phyloP scores from a whole-genome alignment of 768 basidiomycete species.

The Calvatia gigantea region DNA sequence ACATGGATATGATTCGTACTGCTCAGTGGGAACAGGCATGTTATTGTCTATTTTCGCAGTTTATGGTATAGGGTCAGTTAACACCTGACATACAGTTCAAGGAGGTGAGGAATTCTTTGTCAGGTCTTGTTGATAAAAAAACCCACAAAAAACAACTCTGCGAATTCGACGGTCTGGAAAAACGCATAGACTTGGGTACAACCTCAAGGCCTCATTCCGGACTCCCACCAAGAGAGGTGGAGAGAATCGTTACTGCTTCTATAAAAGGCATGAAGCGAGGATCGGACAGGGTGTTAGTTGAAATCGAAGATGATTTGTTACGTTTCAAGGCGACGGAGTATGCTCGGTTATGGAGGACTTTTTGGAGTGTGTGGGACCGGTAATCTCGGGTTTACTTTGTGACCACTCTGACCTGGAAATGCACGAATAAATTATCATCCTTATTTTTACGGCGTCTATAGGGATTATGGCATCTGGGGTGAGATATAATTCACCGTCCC shows the following conservation, averaged over 20 bases:
- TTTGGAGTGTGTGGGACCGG: neutral
- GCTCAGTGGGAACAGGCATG: neutral
- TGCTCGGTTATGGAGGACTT: neutral
- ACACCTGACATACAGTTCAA: neutral
- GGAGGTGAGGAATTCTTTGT: neutral
- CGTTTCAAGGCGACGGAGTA: neutral
- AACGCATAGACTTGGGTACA: neutral
- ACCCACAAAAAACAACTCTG: neutral
- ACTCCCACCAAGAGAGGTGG: neutral
- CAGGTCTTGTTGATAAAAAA: neutral
- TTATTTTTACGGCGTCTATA: neutral
- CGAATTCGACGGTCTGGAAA: neutral
- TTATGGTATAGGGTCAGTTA: neutral
- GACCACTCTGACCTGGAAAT: conserved; percentile 6
- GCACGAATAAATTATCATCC: neutral
- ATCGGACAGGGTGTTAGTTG: neutral
- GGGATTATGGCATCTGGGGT: neutral
- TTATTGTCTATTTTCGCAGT: neutral
- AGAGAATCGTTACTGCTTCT: neutral
- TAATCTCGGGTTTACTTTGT: neutral
- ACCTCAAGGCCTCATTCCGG: neutral
- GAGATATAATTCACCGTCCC: neutral
- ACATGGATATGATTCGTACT: neutral
- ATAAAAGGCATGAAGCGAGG: neutral
- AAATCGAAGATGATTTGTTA: neutral